A percentile compares a stretch with the other conserved stretches of the same genome.
These are phyloP conservation scores for Calonectria leucothoes DNA, from an alignment of 2,329 filamentous ascomycete genomes.

Conservation along the genomic window DNA sequence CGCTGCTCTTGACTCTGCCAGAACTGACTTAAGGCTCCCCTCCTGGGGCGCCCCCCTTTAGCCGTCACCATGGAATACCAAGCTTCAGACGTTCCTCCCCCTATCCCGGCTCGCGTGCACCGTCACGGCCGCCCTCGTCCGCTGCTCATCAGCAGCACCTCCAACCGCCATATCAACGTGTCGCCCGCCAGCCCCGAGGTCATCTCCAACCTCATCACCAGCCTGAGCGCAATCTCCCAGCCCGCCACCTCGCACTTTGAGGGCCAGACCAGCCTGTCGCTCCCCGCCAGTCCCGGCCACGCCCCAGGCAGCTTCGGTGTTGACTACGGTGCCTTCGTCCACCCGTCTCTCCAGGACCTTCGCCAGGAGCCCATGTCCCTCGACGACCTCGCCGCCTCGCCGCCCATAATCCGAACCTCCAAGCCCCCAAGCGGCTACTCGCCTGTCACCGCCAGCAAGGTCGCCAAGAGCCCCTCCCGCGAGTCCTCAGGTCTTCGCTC, in stretches of 20 bases:
- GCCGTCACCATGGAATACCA: conserved; percentile 42
- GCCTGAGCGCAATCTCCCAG: conserved; percentile 73
- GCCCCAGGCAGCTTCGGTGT: conserved; percentile 72
- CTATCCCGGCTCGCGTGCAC: conserved; percentile 45
- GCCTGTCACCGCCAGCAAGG: conserved; percentile 62
- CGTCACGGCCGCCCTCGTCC: conserved; percentile 31
- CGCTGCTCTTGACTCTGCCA: neutral
- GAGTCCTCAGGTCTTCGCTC: conserved; percentile 67
- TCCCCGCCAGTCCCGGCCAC: conserved; percentile 68
- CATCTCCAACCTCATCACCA: conserved; percentile 77
- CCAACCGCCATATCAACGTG: conserved; percentile 38
- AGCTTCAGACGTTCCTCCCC: conserved; percentile 43
- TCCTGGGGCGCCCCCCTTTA: conserved; percentile 14
- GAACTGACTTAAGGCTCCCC: conserved; percentile 2
- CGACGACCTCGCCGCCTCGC: conserved; percentile 69
- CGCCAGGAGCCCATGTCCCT: conserved; percentile 60
- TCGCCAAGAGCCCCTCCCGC: conserved; percentile 62
- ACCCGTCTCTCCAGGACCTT: conserved; percentile 61
- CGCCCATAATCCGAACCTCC: conserved; percentile 83
- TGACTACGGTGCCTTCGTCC: conserved; percentile 76
- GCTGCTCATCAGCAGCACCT: conserved; percentile 29
- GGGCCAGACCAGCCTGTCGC: conserved; percentile 54
- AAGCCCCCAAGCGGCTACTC: conserved; percentile 84
- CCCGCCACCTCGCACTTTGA: conserved; percentile 65
- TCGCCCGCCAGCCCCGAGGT: conserved; percentile 73